phyloP scores from a whole-genome alignment of 2,329 filamentous ascomycete species.

The Aureobasidium lini region DNA sequence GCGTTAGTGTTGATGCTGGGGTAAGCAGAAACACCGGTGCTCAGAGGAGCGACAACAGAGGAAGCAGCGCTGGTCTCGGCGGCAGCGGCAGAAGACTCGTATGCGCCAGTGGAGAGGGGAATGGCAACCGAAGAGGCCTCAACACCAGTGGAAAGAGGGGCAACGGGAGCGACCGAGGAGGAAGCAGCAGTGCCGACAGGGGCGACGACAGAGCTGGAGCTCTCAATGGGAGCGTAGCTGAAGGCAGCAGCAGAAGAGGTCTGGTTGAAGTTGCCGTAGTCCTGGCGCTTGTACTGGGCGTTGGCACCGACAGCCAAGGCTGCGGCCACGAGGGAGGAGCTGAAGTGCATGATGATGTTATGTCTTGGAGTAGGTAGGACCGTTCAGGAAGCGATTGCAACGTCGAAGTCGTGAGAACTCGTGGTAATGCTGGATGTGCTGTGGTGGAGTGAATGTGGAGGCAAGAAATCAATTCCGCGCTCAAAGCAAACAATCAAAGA shows the following conservation, averaged over 20 bases:
- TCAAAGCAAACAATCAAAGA: constrained; percentile 21
- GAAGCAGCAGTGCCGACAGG: constrained; percentile 16
- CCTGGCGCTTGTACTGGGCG: constrained; percentile 15
- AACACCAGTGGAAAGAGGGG: constrained; percentile 11
- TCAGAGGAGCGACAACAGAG: constrained; percentile 13
- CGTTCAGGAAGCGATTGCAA: constrained; percentile 15
- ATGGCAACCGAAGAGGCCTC: constrained; percentile 12
- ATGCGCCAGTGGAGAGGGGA: constrained; percentile 15
- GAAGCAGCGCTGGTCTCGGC: constrained; percentile 4
- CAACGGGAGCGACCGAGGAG: constrained; percentile 4
- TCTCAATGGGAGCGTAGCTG: constrained; percentile 12
- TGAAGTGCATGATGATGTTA: constrained; percentile 17
- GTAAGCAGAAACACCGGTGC: constrained; percentile 13
- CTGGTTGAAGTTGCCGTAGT: constrained; percentile 12
- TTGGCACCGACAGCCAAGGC: constrained; percentile 15
- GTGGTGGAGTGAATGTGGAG: constrained; percentile 15
- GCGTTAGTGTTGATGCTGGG: constrained; percentile 16
- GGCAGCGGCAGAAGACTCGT: not conserved
- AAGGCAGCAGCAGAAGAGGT: constrained; percentile 10
- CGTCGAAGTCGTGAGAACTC: constrained; percentile 14
- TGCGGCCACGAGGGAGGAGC: constrained; percentile 14
- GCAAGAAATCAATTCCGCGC: constrained; percentile 18
- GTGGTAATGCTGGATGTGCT: constrained; percentile 5
- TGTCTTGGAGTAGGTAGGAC: not conserved
- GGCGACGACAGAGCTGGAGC: constrained; percentile 16